phyloP scores from a whole-genome alignment of 306 rosid genomes.

The Arachis stenosperma region DNA sequence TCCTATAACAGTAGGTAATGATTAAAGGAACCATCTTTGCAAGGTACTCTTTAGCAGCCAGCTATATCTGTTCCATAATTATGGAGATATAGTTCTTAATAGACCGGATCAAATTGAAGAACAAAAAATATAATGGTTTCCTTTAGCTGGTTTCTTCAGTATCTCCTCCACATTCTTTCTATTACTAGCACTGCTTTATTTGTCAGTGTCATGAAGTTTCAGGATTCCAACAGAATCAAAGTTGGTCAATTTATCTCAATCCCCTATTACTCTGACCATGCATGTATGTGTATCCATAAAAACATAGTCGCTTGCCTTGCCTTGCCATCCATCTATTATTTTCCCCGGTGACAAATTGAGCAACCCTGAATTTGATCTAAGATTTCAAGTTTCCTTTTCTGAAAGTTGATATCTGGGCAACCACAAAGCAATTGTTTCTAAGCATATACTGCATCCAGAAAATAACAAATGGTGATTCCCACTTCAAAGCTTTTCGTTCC shows the following conservation, averaged over 20 bases:
- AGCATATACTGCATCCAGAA: slow-evolving; percentile 5
- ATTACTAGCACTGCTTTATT: slow-evolving; percentile 5
- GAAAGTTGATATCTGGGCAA: not conserved
- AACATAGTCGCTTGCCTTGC: not conserved
- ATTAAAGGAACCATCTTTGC: slow-evolving; percentile 3
- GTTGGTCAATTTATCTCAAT: not conserved
- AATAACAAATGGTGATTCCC: slow-evolving; percentile 9
- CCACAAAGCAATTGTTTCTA: slow-evolving; percentile 15
- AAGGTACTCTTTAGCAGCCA: slow-evolving; percentile 31
- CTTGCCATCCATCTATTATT: slow-evolving; percentile 26
- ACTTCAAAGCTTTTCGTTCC: slow-evolving; percentile 20
- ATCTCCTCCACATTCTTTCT: slow-evolving; percentile 5
- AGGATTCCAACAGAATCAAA: slow-evolving; percentile 19
- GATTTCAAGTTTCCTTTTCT: slow-evolving; percentile 9
- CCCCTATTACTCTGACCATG: not conserved
- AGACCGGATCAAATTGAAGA: not conserved
- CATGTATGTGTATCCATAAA: not conserved
- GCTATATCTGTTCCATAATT: slow-evolving; percentile 2
- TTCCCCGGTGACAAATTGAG: slow-evolving; percentile 14
- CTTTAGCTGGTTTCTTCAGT: slow-evolving; percentile 11
- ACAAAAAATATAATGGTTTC: not conserved
- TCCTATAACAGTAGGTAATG: slow-evolving; percentile 7
- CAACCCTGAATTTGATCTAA: slow-evolving; percentile 14
- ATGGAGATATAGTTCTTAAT: slow-evolving; percentile 6
- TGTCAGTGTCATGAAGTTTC: slow-evolving; percentile 7